Evolutionary conservation across 2,329 filamentous ascomycete species (phyloP), one percentile per base, ranked within the genome.

Genomic region (Aspergillus udagawae): DNA sequence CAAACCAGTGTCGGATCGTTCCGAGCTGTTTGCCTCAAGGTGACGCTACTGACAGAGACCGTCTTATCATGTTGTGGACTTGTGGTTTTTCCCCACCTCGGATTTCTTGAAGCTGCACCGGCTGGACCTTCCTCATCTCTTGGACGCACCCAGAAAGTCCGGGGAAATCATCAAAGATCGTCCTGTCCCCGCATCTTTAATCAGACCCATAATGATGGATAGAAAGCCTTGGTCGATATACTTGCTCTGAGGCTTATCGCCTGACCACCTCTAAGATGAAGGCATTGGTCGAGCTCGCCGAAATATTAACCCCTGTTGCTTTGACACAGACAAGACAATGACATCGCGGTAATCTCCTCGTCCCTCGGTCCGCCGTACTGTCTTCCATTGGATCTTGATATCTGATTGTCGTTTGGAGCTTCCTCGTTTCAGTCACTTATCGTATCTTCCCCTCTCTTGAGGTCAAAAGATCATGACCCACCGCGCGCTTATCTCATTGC

Each of bases 371-470:
- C 2, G 32, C 32, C 7, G 7, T 17, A 17, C 32, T 38, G 32
- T 38, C 7, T 17, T 38, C 3, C 14, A 17, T 38, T 38, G 32
- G 14, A 17, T 6, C 14, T 38, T 38, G 2, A 5, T 56, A 32
- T 53, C 44, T 42, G n/a, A 29, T 25, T 53, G 25, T 61, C 64
- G 63, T 57, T 64, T 65, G 56, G 59, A 63, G 48, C 61, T 65
- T 65, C 62, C 63, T 49, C 25, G 47, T 51, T 53, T 38, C 54
- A 53, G 52, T 58, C 57, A 52, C 51, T 35, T 42, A 49, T 49
- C 23, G 27, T 29, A 49, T 38, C 14, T 14, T 60, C 53, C 53
- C 54, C 54, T 54, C 48, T 54, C 45, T 38, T 45, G 14, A 21
- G 21, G n/a, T 23, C 29, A 35, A 17, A 14, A 5, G 14, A 38